Evolutionary conservation across 768 basidiomycete species (phyloP).

Genomic region (Leccinum variicolor): DNA sequence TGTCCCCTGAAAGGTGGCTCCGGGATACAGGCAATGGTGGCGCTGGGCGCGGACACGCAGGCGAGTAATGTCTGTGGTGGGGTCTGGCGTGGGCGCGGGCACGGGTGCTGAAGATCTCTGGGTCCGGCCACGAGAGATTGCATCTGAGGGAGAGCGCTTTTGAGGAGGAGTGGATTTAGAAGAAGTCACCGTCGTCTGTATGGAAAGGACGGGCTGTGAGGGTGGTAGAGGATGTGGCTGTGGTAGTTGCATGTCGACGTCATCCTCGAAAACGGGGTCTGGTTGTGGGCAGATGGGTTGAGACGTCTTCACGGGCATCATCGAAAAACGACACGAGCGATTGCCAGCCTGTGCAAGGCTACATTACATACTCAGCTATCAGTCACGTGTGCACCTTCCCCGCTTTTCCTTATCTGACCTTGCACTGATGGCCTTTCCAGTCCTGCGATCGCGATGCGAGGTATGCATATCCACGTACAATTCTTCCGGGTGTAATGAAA

Average conservation of each 20-base stretch:
- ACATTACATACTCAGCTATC: slow-evolving; percentile 6
- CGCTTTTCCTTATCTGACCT: not conserved
- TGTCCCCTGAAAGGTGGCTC: slow-evolving; percentile 84
- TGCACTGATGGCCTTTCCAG: not conserved
- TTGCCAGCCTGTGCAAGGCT: slow-evolving; percentile 13
- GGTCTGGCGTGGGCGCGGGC: slow-evolving; percentile 37
- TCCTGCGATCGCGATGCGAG: slow-evolving; percentile 2
- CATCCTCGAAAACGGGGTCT: slow-evolving; percentile 33
- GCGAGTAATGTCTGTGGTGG: slow-evolving; percentile 72
- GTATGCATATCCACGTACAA: not conserved
- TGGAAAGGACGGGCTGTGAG: slow-evolving; percentile 12
- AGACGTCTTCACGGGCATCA: slow-evolving; percentile 25
- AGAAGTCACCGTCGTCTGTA: slow-evolving; percentile 11
- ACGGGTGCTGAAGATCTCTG: slow-evolving; percentile 5
- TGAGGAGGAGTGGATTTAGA: slow-evolving; percentile 10
- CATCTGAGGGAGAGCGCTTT: slow-evolving; percentile 20
- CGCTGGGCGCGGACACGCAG: slow-evolving; percentile 68
- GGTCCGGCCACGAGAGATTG: slow-evolving; percentile 5
- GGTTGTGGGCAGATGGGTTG: slow-evolving; percentile 15
- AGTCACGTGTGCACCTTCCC: slow-evolving; percentile 13
- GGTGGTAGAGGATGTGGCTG: not conserved
- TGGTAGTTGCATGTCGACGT: slow-evolving; percentile 32
- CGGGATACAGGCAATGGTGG: slow-evolving; percentile 83
- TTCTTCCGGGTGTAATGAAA: not conserved
- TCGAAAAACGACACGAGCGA: slow-evolving; percentile 13